These are phyloP conservation scores for Apiosordaria backusii DNA, from an alignment of 495 filamentous ascomycete species.

Conservation along the genomic window DNA sequence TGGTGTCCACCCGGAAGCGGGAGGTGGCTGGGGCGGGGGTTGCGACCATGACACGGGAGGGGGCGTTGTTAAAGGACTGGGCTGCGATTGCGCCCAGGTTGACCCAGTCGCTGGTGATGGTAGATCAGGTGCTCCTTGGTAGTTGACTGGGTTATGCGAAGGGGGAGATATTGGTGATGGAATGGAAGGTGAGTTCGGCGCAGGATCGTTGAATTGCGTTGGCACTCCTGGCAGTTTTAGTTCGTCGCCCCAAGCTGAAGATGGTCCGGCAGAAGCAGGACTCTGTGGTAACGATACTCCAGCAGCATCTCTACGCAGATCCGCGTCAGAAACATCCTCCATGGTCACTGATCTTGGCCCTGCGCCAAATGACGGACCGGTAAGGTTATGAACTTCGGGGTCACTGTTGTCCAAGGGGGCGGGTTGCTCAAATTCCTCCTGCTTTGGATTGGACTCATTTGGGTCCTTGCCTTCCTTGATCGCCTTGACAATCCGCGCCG, in stretches of 20 bases:
- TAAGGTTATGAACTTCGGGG: slow-evolving; percentile 58
- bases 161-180: slow-evolving; percentile 29
- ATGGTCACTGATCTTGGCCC: slow-evolving; percentile 56
- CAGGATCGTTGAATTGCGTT: slow-evolving; percentile 28
- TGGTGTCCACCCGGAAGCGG: slow-evolving; percentile 14
- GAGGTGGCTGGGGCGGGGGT: slow-evolving; percentile 8
- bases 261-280: slow-evolving; percentile 39
- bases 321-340: slow-evolving; percentile 51
- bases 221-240: slow-evolving; percentile 33
- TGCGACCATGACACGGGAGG: slow-evolving; percentile 25
- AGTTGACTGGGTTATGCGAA: slow-evolving; percentile 16
- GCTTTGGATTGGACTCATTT: slow-evolving; percentile 79
- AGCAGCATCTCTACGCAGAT: slow-evolving; percentile 32
- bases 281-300: slow-evolving; percentile 38
- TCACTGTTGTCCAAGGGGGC: slow-evolving; percentile 50
- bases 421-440: slow-evolving; percentile 46
- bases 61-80: slow-evolving; percentile 23
- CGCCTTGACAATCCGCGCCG: slow-evolving; percentile 83
- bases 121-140: slow-evolving; percentile 21
- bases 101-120: slow-evolving; percentile 16
- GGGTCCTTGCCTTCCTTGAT: slow-evolving; percentile 89
- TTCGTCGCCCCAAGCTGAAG: slow-evolving; percentile 36
- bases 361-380: slow-evolving; percentile 23
- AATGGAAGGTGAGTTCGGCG: slow-evolving; percentile 20
- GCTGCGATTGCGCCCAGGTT: slow-evolving; percentile 18